These are phyloP conservation scores for Curvularia spicifera DNA, from an alignment of 2,329 filamentous ascomycete genomes.

Conservation along the genomic window DNA sequence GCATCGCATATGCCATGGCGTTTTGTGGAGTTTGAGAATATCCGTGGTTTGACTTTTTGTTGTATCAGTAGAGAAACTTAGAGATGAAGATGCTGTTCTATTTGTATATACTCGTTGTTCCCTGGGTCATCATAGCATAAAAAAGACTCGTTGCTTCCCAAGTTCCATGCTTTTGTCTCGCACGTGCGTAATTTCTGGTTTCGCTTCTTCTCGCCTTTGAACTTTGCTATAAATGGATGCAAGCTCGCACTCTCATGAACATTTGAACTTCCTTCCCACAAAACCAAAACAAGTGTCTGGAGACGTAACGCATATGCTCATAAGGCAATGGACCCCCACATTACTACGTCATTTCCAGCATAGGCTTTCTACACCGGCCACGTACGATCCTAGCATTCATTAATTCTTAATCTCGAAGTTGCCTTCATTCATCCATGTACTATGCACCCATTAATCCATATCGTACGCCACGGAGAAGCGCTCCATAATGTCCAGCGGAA, in stretches of 20 bases:
- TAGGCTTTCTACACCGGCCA: background rate
- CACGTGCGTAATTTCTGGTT: background rate
- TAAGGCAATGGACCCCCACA: background rate
- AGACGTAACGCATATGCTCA: background rate
- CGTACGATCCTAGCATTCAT: background rate
- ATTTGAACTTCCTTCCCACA: too few relatives aligned
- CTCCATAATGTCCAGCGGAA: conserved; percentile 29
- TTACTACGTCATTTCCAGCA: background rate
- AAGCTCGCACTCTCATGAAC: too few relatives aligned
- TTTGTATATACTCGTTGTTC: background rate
- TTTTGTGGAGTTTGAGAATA: background rate
- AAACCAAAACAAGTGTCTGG: too few relatives aligned
- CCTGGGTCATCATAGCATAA: background rate
- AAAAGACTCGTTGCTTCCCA: background rate
- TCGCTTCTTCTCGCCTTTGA: background rate
- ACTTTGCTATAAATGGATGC: background rate
- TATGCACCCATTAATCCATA: conserved; percentile 18
- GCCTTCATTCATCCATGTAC: background rate
- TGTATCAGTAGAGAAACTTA: background rate
- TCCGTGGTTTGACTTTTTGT: background rate
- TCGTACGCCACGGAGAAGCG: conserved; percentile 32
- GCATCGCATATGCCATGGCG: conserved; percentile 6
- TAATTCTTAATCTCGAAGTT: background rate
- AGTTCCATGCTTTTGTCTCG: background rate
- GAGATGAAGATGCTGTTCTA: background rate